Percentiles rank a stretch among this genome's conserved stretches.
phyloP scores from a whole-genome alignment of 2,329 filamentous ascomycete species.

The Lasiodiplodia hormozganensis region DNA sequence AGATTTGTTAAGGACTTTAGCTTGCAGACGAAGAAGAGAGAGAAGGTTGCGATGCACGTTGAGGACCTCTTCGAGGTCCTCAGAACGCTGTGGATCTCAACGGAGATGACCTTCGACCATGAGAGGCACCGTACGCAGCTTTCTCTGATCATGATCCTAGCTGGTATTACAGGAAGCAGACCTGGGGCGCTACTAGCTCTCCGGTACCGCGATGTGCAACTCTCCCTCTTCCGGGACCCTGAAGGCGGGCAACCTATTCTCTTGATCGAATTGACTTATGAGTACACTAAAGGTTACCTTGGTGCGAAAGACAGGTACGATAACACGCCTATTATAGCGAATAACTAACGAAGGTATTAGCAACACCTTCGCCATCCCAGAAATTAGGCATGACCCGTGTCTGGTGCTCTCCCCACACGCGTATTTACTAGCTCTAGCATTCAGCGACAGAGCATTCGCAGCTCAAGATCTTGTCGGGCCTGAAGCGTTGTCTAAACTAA shows the following conservation, averaged over 20 bases:
- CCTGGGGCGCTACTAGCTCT: not conserved
- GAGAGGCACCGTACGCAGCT: constrained; percentile 31
- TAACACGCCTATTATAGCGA: too few relatives aligned
- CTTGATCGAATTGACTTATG: constrained; percentile 32
- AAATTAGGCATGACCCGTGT: constrained; percentile 10
- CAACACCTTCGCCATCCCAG: constrained; percentile 5
- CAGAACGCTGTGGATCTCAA: constrained; percentile 31
- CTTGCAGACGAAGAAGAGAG: constrained; percentile 31
- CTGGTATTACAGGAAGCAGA: not conserved
- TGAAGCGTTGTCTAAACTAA: not conserved
- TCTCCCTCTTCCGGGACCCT: constrained; percentile 31
- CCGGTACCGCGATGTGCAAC: constrained; percentile 27
- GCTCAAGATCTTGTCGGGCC: constrained; percentile 5
- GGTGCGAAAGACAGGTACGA: constrained; percentile 32
- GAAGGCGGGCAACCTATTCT: constrained; percentile 28
- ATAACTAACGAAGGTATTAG: not conserved
- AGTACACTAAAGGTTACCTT: constrained; percentile 33
- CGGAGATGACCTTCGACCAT: constrained; percentile 31
- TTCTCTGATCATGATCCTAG: constrained; percentile 28
- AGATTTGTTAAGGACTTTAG: constrained; percentile 30
- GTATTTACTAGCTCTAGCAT: constrained; percentile 7
- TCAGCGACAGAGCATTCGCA: constrained; percentile 12
- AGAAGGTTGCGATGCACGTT: constrained; percentile 32
- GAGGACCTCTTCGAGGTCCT: constrained; percentile 35
- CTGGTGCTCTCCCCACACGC: constrained; percentile 8